Percentiles rank a stretch among this genome's conserved stretches.
phyloP scores from a whole-genome alignment of 2,329 filamentous ascomycete genomes.

The Aspergillus versicolor region DNA sequence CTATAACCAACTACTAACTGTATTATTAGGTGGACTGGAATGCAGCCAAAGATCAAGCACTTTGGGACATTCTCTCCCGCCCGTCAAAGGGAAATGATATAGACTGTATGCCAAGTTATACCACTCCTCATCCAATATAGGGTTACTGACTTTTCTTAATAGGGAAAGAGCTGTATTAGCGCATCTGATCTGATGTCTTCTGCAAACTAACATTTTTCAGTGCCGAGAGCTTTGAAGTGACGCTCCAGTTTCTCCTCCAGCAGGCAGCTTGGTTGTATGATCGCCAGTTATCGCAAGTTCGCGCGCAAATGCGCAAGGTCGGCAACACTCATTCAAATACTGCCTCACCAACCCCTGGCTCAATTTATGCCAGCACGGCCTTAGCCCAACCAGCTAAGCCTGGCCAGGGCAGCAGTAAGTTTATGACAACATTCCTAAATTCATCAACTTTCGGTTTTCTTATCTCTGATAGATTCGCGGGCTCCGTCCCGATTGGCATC shows the following conservation, averaged over 20 bases:
- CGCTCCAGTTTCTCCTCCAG: constrained; percentile 83
- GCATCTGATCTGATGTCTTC: not conserved
- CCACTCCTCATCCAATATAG: not conserved
- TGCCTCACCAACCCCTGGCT: constrained; percentile 44
- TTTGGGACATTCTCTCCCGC: constrained; percentile 88
- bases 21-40: constrained; percentile 77
- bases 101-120: constrained; percentile 62
- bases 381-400: constrained; percentile 32
- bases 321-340: constrained; percentile 42
- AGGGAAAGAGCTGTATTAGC: constrained; percentile 73
- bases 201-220: constrained; percentile 38
- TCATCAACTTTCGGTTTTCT: not conserved
- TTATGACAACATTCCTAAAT: no score
- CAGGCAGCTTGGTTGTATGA: constrained; percentile 95
- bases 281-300: constrained; percentile 82
- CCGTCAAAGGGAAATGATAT: constrained; percentile 76
- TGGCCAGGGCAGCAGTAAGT: constrained; percentile 4
- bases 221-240: constrained; percentile 76
- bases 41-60: constrained; percentile 75
- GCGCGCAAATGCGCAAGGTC: constrained; percentile 79
- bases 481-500: constrained; percentile 39
- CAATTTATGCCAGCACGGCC: constrained; percentile 42
- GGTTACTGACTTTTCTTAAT: constrained; percentile 11
- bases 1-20: constrained; percentile 12
- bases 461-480: constrained; percentile 29